These are phyloP conservation scores for Myxozyma neglecta DNA, from an alignment of 805 yeast species.

Conservation along the genomic window DNA sequence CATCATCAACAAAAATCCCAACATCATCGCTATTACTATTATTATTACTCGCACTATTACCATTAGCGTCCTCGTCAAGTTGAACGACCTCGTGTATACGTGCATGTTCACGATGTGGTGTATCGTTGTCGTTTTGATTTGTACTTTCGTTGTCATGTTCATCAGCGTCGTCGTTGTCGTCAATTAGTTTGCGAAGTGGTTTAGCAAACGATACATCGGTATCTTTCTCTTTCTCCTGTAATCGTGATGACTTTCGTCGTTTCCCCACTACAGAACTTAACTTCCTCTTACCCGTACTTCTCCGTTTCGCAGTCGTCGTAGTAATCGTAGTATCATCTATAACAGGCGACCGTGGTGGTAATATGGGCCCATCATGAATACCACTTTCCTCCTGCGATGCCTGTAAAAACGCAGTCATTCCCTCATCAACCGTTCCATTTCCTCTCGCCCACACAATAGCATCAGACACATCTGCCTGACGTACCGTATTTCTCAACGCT, in stretches of 20 bases:
- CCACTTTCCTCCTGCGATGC: not conserved
- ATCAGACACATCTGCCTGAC: not conserved
- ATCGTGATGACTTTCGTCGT: too few relatives aligned
- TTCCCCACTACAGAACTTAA: too few relatives aligned
- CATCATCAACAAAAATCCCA: not conserved
- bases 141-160: not conserved
- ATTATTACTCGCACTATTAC: not conserved
- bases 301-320: not conserved
- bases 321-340: not conserved
- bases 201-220: not conserved
- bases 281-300: not conserved
- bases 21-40: not conserved
- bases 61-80: not conserved
- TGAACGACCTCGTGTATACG: not conserved
- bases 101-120: not conserved
- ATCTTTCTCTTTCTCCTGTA: not conserved
- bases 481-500: not conserved
- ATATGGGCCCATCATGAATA: not conserved
- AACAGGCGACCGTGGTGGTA: not conserved
- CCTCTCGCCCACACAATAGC: conserved; percentile 4
- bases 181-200: not conserved
- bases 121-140: too few relatives aligned
- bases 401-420: conserved; percentile 2
- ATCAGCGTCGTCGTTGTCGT: not conserved
- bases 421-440: not conserved